These are phyloP conservation scores for Guillardia theta DNA, from an alignment of 78 protist species.

Conservation along the genomic window DNA sequence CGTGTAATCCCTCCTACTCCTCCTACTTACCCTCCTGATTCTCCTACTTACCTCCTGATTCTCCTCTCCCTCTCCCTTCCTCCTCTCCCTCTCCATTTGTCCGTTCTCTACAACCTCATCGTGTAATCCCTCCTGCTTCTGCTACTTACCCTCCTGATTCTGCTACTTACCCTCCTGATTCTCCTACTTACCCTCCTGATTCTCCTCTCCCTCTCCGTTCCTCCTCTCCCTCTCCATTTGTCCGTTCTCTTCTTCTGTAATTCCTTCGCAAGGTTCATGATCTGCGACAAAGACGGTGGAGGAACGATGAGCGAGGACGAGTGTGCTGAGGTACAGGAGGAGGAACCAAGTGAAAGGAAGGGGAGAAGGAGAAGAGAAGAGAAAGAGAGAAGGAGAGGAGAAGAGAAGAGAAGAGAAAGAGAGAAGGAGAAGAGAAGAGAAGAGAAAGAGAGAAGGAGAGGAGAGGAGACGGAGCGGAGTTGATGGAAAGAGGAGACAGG, in stretches of 20 bases:
- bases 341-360: not conserved
- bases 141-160: too few relatives aligned
- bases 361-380: not conserved
- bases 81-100: too few relatives aligned
- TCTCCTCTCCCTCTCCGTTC: not conserved
- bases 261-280: not conserved
- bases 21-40: too few relatives aligned
- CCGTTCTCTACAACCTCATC: not conserved
- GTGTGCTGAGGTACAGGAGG: not conserved
- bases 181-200: too few relatives aligned
- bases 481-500: not conserved
- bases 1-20: not conserved
- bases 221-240: not conserved
- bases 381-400: not conserved
- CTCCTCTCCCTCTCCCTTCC: not conserved
- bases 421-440: too few relatives aligned
- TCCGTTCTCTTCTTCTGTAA: not conserved
- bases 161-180: not conserved
- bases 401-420: too few relatives aligned
- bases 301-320: conserved; percentile 4
- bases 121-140: not conserved
- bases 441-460: not conserved
- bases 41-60: not conserved
- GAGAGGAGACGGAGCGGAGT: too few relatives aligned
- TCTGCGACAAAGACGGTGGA: not conserved